These are phyloP conservation scores for Hyaloraphidium curvatum DNA, from an alignment of 192 early-diverging fungal genomes.

Conservation along the genomic window DNA sequence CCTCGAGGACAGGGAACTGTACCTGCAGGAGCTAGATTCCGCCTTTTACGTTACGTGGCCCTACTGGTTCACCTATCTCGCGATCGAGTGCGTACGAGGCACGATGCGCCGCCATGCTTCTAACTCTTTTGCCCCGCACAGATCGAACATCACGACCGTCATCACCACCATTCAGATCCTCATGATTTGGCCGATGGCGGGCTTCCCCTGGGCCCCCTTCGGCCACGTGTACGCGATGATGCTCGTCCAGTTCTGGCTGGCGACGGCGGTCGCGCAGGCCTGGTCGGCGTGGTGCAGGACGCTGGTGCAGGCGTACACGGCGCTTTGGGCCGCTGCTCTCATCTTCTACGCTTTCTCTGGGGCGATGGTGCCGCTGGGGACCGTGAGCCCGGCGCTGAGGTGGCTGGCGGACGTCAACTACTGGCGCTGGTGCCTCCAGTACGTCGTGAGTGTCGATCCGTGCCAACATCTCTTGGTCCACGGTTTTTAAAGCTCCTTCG, in stretches of 20 bases:
- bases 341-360: conserved; percentile 1
- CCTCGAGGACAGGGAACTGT: background rate
- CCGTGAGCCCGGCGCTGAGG: background rate
- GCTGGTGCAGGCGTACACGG: background rate
- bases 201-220: background rate
- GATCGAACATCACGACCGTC: background rate
- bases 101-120: too few species aligned
- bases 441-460: background rate
- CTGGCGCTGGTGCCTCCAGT: background rate
- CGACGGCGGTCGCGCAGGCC: background rate
- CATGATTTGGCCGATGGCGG: background rate
- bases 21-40: background rate
- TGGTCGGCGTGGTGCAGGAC: background rate
- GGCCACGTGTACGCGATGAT: background rate
- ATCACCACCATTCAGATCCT: background rate
- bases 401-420: conserved; percentile 1
- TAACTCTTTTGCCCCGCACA: background rate
- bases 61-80: conserved; percentile 6
- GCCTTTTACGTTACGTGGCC: conserved; percentile 8
- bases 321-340: background rate
- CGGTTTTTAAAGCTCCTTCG: too few species aligned
- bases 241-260: background rate
- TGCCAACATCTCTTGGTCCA: background rate
- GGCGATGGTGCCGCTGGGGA: background rate
- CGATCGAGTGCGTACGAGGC: background rate